These are phyloP conservation scores for Pugionium dolabratum DNA, from an alignment of 345 rosid genomes.

Conservation along the genomic window DNA sequence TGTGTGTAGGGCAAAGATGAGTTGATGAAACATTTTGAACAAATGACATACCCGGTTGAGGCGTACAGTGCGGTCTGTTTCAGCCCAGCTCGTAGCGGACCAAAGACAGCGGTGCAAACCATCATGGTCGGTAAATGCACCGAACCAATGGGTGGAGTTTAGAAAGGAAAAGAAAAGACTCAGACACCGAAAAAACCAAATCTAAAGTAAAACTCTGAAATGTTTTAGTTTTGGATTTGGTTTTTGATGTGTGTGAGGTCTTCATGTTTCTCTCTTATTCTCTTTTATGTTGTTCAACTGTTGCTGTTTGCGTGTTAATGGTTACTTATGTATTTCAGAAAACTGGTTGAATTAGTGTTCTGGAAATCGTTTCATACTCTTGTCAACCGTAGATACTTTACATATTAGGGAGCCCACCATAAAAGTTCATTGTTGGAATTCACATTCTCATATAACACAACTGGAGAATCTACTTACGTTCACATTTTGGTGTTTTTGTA, in stretches of 20 bases:
- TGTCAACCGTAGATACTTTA: background rate
- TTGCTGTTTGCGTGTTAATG: background rate
- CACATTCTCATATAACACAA: background rate
- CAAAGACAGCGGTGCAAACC: background rate
- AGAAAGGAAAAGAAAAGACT: constrained; percentile 21
- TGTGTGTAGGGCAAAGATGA: constrained; percentile 53
- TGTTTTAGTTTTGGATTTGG: constrained; percentile 37
- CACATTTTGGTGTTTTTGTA: no score
- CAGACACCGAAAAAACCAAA: constrained; percentile 40
- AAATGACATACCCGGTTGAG: constrained; percentile 47
- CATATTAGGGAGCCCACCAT: background rate
- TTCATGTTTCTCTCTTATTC: background rate
- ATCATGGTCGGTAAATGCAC: constrained; percentile 32
- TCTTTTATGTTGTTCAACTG: constrained; percentile 8
- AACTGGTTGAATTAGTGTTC: background rate
- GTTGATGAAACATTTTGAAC: constrained; percentile 49
- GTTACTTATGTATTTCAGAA: background rate
- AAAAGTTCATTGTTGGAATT: background rate
- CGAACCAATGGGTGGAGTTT: background rate
- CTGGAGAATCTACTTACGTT: no score
- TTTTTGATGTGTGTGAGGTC: constrained; percentile 36
- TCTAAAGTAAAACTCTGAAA: constrained; percentile 20
- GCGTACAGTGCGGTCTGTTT: constrained; percentile 52
- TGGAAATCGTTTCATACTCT: background rate
- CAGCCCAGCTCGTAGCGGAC: constrained; percentile 56